Base-by-base conservation (phyloP, 1,284 basidiomycete genomes). In the Hypsizygus ulmarius region DNA sequence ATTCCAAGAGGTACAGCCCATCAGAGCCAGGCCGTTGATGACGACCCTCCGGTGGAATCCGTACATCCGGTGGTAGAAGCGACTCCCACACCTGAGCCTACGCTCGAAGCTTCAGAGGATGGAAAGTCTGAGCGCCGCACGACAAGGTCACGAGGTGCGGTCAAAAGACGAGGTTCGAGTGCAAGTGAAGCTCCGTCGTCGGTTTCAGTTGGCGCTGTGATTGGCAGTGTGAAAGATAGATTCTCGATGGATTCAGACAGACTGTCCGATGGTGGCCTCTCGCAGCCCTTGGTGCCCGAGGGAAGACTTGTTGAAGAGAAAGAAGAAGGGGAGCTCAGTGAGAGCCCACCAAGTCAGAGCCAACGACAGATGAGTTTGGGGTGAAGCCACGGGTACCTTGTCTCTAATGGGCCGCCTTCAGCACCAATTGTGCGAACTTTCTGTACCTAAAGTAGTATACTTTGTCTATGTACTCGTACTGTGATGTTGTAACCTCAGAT, bases 251-350 rank as follows among this genome's bases (percentile, higher is more conserved):
- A 57, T 12, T 18, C 43, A 19, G 55, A 48, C 6, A 52, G 53
- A 42, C 15, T 19, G 19, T 34, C 47, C 8, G 49, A 41, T 14
- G 15, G 39, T 28, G 39, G 35, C 39, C 12, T 21, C 29, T 42
- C 41, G 29, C 37, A 29, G 18, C 27, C 38, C 21, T 42, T 48
- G 6, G 47, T 25, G 21, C 21, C 33, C 30, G 43, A 52, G 27
- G 49, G 48, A 28, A 46, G 45, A 32, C 46, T 50, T 42, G 56
- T 50, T 42, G 56, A 59, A 41, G 65, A 65, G 40, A 72, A 71
- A 50, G 73, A 74, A 51, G 73, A 74, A 47, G 72, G 71, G 19
- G 73, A 74, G 57, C 62, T 70, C n/a, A 73, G 68, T 53, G 74
- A 75, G 47, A 56, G 38, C 50, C 51, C 29, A 27, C 28, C 32